A percentile compares a stretch with the other conserved stretches of the same genome.
Evolutionary conservation across 1,139 yeast genomes (phyloP).

Genomic region (Hemisphaericaspora xylofermentans): DNA sequence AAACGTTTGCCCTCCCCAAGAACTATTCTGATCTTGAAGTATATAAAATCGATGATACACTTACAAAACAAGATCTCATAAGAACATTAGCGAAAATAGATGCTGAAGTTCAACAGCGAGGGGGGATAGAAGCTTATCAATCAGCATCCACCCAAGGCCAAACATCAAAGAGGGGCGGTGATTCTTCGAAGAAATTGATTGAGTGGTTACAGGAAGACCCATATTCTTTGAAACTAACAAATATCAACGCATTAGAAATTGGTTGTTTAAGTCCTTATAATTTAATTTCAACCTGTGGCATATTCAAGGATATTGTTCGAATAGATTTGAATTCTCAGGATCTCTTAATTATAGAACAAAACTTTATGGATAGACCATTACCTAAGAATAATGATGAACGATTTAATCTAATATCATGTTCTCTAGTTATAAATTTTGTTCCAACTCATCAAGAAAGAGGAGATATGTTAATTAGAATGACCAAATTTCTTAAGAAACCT

Average conservation of each 20-base stretch:
- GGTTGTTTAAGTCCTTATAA: conserved; percentile 77
- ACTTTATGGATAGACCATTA: conserved; percentile 75
- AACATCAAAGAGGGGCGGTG: conserved; percentile 76
- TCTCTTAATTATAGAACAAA: conserved; percentile 68
- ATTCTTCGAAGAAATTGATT: conserved; percentile 73
- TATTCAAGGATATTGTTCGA: conserved; percentile 50
- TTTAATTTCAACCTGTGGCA: conserved; percentile 57
- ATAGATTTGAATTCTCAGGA: conserved; percentile 85
- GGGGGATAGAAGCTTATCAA: conserved; percentile 77
- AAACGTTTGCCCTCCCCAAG: conserved; percentile 8
- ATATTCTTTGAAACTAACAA: conserved; percentile 14
- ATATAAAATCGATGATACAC: conserved; percentile 22
- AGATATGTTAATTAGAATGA: conserved; percentile 65
- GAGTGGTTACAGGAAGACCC: conserved; percentile 54
- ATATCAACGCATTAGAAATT: conserved; percentile 63
- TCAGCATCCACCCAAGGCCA: conserved; percentile 89
- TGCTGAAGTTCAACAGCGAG: conserved; percentile 57
- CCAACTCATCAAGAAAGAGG: conserved; percentile 73
- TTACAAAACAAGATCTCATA: conserved; percentile 18
- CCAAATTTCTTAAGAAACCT: conserved; percentile 52
- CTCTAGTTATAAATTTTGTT: conserved; percentile 85
- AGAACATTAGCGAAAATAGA: conserved; percentile 52
- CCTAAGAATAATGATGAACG: conserved; percentile 46
- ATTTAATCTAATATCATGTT: conserved; percentile 74
- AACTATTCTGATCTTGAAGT: conserved; percentile 16